Evolutionary conservation across 2,329 filamentous ascomycete species (phyloP).

Genomic region (Knufia fluminis): DNA sequence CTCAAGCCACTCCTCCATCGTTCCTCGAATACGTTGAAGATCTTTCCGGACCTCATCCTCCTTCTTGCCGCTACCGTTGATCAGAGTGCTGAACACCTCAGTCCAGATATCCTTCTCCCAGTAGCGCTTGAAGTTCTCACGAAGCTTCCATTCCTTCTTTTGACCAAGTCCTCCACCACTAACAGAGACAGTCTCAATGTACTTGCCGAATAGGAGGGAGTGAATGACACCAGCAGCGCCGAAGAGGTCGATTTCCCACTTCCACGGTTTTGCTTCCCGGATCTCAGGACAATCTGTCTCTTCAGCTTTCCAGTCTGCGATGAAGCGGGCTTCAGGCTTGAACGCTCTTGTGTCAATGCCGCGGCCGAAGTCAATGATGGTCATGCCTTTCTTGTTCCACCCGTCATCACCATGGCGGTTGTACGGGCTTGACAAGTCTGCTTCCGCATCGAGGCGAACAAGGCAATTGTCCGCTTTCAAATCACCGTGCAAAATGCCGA

Average conservation of each 20-base stretch:
- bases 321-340: slow-evolving; percentile 65
- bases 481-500: slow-evolving; percentile 79
- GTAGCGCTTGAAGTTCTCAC: slow-evolving; percentile 81
- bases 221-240: slow-evolving; percentile 84
- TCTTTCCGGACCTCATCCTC: slow-evolving; percentile 52
- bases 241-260: slow-evolving; percentile 94
- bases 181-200: slow-evolving; percentile 63
- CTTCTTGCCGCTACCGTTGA: slow-evolving; percentile 63
- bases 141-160: slow-evolving; percentile 65
- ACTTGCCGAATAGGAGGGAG: slow-evolving; percentile 83
- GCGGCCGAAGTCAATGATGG: slow-evolving; percentile 88
- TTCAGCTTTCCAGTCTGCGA: slow-evolving; percentile 89
- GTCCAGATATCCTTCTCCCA: slow-evolving; percentile 93
- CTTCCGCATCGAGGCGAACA: slow-evolving; percentile 54
- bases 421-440: slow-evolving; percentile 52
- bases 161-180: slow-evolving; percentile 17
- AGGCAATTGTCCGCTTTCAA: slow-evolving; percentile 94
- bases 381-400: slow-evolving; percentile 71
- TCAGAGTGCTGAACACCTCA: slow-evolving; percentile 69
- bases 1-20: slow-evolving; percentile 21
- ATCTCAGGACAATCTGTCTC: slow-evolving; percentile 90
- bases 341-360: slow-evolving; percentile 91
- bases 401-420: slow-evolving; percentile 62
- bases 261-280: slow-evolving; percentile 89
- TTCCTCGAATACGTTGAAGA: slow-evolving; percentile 14